Evolutionary conservation across 2,329 filamentous ascomycete genomes (phyloP), one percentile per base, ranked within the genome.

Genomic region (Venturia effusa): DNA sequence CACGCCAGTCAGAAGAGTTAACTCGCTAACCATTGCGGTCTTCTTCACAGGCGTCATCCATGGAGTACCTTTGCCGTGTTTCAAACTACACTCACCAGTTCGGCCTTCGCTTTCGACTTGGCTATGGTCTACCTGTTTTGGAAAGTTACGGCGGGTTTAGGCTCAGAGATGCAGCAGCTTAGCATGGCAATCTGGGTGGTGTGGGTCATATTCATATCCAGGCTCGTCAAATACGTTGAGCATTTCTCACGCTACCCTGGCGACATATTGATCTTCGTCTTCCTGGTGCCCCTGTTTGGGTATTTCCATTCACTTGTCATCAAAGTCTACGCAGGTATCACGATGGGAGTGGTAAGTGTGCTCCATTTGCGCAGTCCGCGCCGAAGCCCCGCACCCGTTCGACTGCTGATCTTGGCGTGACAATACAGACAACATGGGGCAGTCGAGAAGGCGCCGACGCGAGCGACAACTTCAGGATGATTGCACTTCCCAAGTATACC

Each of bases 1-100:
- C 65, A 59, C 63, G 45, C 45, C 61, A 62, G 45, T 8, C 61
- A 54, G 34, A 54, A 48, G 45, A 62, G 24, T 22, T 13, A 51
- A 27, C 45, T 27, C 51, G 51, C 51, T 57, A 57, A 57, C 51
- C 2, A 55, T 1, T n/a, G 51, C 15, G 27, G 27, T 39, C 8
- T 57, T 34, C 17, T 45, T 41, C 59, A 41, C 22, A 96, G 92
- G 70, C 90, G 90, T 72, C 93, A 97, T 74, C 88, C 85, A 60
- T 97, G 92, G 92, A 96, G 88, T 76, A 89, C 90, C 15, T 97
- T 97, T 74, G 91, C 93, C 61, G 86, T 97, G 66, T 90, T 97
- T 77, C 80, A 96, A 72, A 94, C 93, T 32, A 97, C 93, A 19
- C 87, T 97, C 72, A 95, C 91, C 55, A 94, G 92, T 45, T 87